phyloP scores from a whole-genome alignment of 352 stramenopile species.

The Plasmopara muralis region DNA sequence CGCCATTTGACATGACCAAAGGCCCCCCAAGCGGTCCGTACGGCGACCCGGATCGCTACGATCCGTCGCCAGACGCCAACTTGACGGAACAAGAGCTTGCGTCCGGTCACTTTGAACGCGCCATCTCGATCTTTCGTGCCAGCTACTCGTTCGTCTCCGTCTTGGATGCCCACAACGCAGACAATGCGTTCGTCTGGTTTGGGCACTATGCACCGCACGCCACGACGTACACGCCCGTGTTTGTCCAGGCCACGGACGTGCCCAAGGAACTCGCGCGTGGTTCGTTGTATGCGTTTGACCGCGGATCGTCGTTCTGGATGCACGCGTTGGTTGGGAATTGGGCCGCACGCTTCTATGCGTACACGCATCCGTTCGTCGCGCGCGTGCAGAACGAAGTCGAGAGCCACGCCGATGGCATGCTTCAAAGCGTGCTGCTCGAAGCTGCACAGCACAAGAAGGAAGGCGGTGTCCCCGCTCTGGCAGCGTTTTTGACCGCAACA shows the following conservation, averaged over 20 bases:
- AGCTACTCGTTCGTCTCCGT: slow-evolving; percentile 86
- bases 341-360: slow-evolving; percentile 68
- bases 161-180: slow-evolving; percentile 42
- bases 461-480: slow-evolving; percentile 39
- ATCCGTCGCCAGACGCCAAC: slow-evolving; percentile 38
- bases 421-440: slow-evolving; percentile 31
- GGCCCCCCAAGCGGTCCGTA: slow-evolving; percentile 80
- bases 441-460: slow-evolving; percentile 31
- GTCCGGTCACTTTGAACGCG: slow-evolving; percentile 78
- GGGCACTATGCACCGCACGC: slow-evolving; percentile 86
- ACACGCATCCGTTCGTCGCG: slow-evolving; percentile 51
- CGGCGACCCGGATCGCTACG: slow-evolving; percentile 88
- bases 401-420: slow-evolving; percentile 29
- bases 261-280: slow-evolving; percentile 44
- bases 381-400: slow-evolving; percentile 57
- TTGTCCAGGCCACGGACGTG: slow-evolving; percentile 48
- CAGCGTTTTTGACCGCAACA: slow-evolving; percentile 51
- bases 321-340: slow-evolving; percentile 83
- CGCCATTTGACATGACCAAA: slow-evolving; percentile 84
- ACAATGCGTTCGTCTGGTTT: slow-evolving; percentile 79
- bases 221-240: slow-evolving; percentile 87
- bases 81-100: slow-evolving; percentile 44
- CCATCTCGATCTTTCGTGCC: slow-evolving; percentile 91
- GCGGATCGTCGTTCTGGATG: slow-evolving; percentile 65
- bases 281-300: slow-evolving; percentile 63